A percentile compares a stretch with the other conserved stretches of the same genome.
Conservation (phyloP, 352 stramenopile genomes). For the Phytophthora europaea region DNA sequence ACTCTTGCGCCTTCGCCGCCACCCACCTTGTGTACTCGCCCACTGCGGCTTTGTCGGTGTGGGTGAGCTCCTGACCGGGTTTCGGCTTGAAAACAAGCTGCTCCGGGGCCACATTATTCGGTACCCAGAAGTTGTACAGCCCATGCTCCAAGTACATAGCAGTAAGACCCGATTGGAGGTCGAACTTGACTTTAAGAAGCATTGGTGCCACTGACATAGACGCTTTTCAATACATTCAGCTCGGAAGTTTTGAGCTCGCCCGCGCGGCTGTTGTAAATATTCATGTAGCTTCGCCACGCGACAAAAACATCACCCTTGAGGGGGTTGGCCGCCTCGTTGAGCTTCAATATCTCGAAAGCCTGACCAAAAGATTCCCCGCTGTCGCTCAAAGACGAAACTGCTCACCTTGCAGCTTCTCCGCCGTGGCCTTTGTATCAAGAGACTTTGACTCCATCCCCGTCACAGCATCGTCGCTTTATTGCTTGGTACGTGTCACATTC, state of each 20-base stretch:
- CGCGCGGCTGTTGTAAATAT: background rate
- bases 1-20: no score
- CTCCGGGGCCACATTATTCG: background rate
- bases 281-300: background rate
- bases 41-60: background rate
- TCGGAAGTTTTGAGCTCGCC: background rate
- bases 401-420: background rate
- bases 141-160: background rate
- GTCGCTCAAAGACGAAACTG: background rate
- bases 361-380: background rate
- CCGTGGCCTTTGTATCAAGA: background rate
- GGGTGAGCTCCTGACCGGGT: background rate
- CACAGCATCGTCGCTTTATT: background rate
- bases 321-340: background rate
- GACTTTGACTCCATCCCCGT: background rate
- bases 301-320: background rate
- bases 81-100: background rate
- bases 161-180: background rate
- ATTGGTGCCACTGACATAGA: background rate
- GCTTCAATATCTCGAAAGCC: background rate
- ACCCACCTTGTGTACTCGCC: background rate
- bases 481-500: background rate
- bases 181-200: background rate
- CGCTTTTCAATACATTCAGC: background rate
- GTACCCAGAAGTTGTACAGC: background rate